Conservation (phyloP, 2,329 filamentous ascomycete species). For the Phyllosticta citriasiana region DNA sequence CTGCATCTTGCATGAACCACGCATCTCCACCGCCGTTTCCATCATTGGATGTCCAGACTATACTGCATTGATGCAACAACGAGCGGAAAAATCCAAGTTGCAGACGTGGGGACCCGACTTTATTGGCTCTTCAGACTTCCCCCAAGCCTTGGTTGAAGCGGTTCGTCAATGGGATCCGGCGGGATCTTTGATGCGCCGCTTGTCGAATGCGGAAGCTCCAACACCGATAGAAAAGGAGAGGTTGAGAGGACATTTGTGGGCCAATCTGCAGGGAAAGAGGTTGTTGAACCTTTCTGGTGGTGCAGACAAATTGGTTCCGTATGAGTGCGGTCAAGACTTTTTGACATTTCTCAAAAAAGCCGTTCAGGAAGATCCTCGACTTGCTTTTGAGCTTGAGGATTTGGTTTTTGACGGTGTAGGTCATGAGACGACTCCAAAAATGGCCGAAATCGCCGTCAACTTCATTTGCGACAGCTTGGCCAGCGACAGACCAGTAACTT, state of each 20-base stretch:
- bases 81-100: slow-evolving; percentile 62
- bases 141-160: slow-evolving; percentile 52
- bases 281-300: slow-evolving; percentile 56
- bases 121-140: slow-evolving; percentile 70
- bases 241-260: background rate
- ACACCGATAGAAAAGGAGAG: slow-evolving; percentile 29
- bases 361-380: slow-evolving; percentile 40
- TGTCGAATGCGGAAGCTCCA: slow-evolving; percentile 12
- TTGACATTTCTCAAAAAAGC: slow-evolving; percentile 50
- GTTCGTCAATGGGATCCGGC: slow-evolving; percentile 64
- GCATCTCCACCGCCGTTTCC: slow-evolving; percentile 67
- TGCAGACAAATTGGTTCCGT: slow-evolving; percentile 64
- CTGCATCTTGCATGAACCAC: slow-evolving; percentile 63
- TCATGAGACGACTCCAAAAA: slow-evolving; percentile 57
- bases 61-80: slow-evolving; percentile 66
- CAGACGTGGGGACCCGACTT: slow-evolving; percentile 56
- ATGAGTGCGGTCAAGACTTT: slow-evolving; percentile 50
- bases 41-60: slow-evolving; percentile 90
- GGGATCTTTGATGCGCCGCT: slow-evolving; percentile 51
- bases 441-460: slow-evolving; percentile 55
- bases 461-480: slow-evolving; percentile 46
- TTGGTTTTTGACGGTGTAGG: slow-evolving; percentile 58
- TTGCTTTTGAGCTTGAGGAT: slow-evolving; percentile 50
- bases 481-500: slow-evolving; percentile 10
- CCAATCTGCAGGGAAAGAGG: slow-evolving; percentile 44